Base-by-base conservation (phyloP, 208 protist genomes). In the Trypanosoma conorhini region DNA sequence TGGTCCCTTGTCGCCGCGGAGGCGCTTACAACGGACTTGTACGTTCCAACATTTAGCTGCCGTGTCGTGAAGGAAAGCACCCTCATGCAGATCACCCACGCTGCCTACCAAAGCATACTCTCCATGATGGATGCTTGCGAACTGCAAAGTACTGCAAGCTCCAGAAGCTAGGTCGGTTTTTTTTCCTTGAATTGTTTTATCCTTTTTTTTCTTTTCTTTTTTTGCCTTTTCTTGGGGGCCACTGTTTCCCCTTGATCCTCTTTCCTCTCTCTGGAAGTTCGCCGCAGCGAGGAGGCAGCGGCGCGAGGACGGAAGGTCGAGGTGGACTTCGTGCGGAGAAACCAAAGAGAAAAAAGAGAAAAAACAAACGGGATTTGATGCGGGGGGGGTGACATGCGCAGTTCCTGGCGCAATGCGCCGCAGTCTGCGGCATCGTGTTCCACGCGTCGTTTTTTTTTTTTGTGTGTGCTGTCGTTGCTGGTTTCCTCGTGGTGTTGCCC, bases 21-120 rank as follows among this genome's bases (percentile, higher is more conserved):
- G 28, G 88, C 87, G 3, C 71, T 96, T 7, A 74, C 75, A 26
- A 77, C 66, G 26, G 79, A 89, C 24, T 31, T 82, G 26, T 94
- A 90, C 59, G 74, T 93, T 22, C 92, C 92, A 26, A 86, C 74
- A 3, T 96, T 96, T 77, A 93, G 86, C 77, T 96, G 92, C 68
- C 87, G 92, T 55, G 88, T 96, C 8, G 87, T 96, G 50, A 89
- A 94, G 66, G 86, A 94, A 68, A 85, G 84, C 17, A 89, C 82
- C 30, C 65, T 96, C 19, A 72, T 96, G 77, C 92, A 96, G 61
- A 94, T 96, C 66, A 90, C 92, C 8, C 72, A 76, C 19, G 81
- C 82, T 55, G 77, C 78, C 22, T 96, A 85, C 31, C 64, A 70
- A 35, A 74, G 86, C 13, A 90, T 96, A 38, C 57, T 93, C 21